Conservation (phyloP, 2,329 filamentous ascomycete genomes). For the Geosmithia flava region DNA sequence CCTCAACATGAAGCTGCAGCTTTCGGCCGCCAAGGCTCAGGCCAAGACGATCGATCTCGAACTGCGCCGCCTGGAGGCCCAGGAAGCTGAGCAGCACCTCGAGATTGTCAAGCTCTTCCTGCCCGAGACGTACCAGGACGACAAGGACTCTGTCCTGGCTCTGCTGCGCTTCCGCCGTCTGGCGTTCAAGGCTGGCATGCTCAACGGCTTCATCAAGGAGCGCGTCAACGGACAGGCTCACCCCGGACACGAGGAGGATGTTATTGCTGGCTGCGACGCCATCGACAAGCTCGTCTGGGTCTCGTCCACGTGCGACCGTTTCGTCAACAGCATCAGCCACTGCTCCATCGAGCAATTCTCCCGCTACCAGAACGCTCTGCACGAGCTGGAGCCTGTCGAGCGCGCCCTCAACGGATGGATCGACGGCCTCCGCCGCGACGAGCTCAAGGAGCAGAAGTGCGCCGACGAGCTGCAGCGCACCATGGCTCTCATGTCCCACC, state of each 20-base stretch:
- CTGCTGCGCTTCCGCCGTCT: conserved; percentile 80
- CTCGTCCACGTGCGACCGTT: conserved; percentile 69
- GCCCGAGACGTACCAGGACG: conserved; percentile 68
- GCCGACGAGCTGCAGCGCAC: conserved; percentile 71
- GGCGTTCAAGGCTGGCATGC: conserved; percentile 73
- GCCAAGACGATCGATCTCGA: conserved; percentile 91
- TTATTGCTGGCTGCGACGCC: conserved; percentile 69
- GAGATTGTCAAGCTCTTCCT: conserved; percentile 82
- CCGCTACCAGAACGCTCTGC: conserved; percentile 65
- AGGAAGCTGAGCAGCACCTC: conserved; percentile 80
- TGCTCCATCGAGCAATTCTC: conserved; percentile 71
- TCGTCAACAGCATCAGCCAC: conserved; percentile 66
- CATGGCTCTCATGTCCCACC: conserved; percentile 75
- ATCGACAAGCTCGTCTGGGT: conserved; percentile 82
- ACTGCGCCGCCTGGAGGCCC: conserved; percentile 71
- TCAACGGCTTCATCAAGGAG: conserved; percentile 70
- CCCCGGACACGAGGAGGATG: conserved; percentile 62
- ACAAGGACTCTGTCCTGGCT: conserved; percentile 78
- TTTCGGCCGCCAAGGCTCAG: conserved; percentile 81
- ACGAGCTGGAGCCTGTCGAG: conserved; percentile 87
- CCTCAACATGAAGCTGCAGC: conserved; percentile 85
- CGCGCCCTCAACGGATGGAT: conserved; percentile 80
- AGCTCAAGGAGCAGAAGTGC: conserved; percentile 75
- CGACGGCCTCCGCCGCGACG: conserved; percentile 70
- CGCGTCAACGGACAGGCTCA: conserved; percentile 55